phyloP scores from a whole-genome alignment of 192 early-diverging fungal species.

The Umbelopsis isabellina region DNA sequence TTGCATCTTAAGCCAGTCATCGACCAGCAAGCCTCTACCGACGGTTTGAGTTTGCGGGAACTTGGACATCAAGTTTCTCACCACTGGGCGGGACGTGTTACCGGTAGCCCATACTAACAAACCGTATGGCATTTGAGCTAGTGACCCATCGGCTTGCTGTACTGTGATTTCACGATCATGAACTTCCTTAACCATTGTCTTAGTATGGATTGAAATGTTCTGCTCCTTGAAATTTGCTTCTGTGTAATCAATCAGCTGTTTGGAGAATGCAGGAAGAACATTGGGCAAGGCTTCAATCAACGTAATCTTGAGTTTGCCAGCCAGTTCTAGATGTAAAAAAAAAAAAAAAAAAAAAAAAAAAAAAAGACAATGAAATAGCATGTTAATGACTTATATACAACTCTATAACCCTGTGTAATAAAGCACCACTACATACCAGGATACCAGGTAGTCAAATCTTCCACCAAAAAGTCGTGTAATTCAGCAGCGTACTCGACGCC shows the following conservation, averaged over 20 bases:
- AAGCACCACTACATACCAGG: constrained; percentile 36
- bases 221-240: constrained; percentile 71
- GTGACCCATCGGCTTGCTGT: constrained; percentile 58
- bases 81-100: constrained; percentile 66
- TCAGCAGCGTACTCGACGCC: constrained; percentile 74
- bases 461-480: constrained; percentile 73
- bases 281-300: constrained; percentile 72
- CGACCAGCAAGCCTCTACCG: constrained; percentile 66
- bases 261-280: constrained; percentile 72
- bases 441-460: constrained; percentile 70
- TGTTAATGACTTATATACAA: no score
- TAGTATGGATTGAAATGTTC: constrained; percentile 66
- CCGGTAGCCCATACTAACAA: constrained; percentile 85
- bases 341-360: no score
- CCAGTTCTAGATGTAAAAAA: no score
- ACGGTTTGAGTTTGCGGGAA: constrained; percentile 57
- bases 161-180: constrained; percentile 67
- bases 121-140: constrained; percentile 68
- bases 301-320: constrained; percentile 72
- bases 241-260: constrained; percentile 73
- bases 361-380: neutral
- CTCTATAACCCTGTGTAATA: no score
- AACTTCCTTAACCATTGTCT: constrained; percentile 78
- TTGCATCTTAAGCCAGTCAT: constrained; percentile 65
- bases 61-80: constrained; percentile 61